Evolutionary conservation across 805 yeast species (phyloP), one percentile per base, ranked within the genome.

Genomic region (Ogataea paradorogensis): DNA sequence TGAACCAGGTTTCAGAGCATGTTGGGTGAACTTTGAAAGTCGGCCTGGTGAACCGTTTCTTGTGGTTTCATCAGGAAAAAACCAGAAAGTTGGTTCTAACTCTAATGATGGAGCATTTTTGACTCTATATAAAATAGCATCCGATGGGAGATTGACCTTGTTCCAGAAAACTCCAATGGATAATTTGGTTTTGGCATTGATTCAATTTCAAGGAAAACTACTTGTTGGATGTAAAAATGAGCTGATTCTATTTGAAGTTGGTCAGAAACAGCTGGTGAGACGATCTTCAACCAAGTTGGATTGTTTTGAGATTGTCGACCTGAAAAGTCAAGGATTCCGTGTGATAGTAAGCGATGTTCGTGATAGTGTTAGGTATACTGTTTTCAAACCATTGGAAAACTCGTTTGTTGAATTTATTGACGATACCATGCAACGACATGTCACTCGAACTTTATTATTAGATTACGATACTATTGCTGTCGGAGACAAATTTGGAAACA

Each of bases 401-500:
- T 62, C 55, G 15, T 84, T 91, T 51, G 54, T 77, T 7, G 75
- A 83, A 2, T 66, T 90, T 42, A 80, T 79, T 1, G 89, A 80
- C 53, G 98, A 93, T 61, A 59, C 71, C 0, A 62, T 82, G 27
- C 70, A 80, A 24, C 66, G 96, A 23, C 84, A 83, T 53, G 70
- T 83, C 3, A 82, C 95, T 0, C 51, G 79, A 2, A 50, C 83
- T 30, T 55, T 69, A 3, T 63, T 77, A 47, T 62, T 93, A 5
- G 98, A 93, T 57, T 74, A 78, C 46, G 79, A 78, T 40, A 88
- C 96, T 0, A 76, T 84, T 1, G 66, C 84, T 28, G 87, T 86
- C 1, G 96, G 96, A 10, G 98, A 93, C 58, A 82, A 80, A 54
- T 88, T 84, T 62, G 97, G 98, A 0, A 86, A 83, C 51, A 33